Evolutionary conservation across 257 asterid species (phyloP).

Genomic region (Anisodus tanguticus): DNA sequence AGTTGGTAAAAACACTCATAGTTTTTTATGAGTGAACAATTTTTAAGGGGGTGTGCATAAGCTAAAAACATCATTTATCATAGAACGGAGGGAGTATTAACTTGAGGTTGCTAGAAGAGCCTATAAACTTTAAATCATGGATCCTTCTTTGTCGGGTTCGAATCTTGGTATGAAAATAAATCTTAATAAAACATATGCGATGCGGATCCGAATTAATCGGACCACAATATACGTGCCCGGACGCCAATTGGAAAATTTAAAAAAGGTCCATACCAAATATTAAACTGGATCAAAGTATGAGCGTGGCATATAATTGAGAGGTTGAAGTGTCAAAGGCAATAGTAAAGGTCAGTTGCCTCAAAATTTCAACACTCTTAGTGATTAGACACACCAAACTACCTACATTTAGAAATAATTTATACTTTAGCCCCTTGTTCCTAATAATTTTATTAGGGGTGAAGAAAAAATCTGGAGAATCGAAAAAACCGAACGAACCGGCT

Average conservation of each 20-base stretch:
- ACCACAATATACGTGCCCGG: fast-evolving
- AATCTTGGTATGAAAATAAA: background rate
- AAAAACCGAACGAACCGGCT: too few species aligned
- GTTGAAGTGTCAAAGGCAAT: background rate
- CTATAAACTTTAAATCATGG: background rate
- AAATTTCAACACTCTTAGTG: slow-evolving; percentile 27
- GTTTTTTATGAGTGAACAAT: too few species aligned
- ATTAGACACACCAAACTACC: slow-evolving; percentile 39
- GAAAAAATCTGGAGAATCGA: too few species aligned
- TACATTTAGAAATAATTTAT: slow-evolving; percentile 24
- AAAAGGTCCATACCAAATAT: background rate
- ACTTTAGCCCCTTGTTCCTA: background rate
- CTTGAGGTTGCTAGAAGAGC: background rate
- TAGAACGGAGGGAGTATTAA: background rate
- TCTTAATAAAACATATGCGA: too few species aligned
- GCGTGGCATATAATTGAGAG: slow-evolving; percentile 8
- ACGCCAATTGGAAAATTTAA: background rate
- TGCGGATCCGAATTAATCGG: background rate
- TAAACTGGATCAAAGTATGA: background rate
- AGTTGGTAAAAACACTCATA: too few species aligned
- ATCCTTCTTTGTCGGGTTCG: background rate
- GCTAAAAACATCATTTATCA: too few species aligned
- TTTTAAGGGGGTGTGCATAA: too few species aligned
- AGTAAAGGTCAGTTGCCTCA: background rate
- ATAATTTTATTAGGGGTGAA: background rate